Conservation (phyloP, 1,284 basidiomycete genomes). For the Trametes polyzona region DNA sequence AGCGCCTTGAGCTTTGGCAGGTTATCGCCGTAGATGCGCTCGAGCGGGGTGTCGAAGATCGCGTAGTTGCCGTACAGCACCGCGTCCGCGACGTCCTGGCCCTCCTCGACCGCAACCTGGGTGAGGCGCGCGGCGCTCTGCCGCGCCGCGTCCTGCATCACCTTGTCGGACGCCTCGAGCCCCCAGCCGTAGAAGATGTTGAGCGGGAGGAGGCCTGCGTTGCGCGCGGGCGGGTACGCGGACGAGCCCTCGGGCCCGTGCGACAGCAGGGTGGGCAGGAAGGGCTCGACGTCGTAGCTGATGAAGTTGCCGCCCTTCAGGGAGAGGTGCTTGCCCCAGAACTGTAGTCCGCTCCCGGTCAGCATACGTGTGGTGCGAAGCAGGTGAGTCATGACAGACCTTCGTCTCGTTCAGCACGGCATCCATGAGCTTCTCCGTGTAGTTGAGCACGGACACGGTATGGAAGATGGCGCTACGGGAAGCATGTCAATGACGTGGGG, state of each 20-base stretch:
- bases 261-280: constrained; percentile 48
- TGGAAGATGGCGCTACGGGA: constrained; percentile 49
- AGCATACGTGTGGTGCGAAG: not conserved
- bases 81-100: constrained; percentile 45
- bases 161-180: constrained; percentile 37
- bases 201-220: constrained; percentile 44
- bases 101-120: constrained; percentile 43
- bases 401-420: constrained; percentile 53
- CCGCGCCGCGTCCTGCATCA: constrained; percentile 43
- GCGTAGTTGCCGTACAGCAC: constrained; percentile 60
- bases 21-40: constrained; percentile 52
- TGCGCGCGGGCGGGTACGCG: constrained; percentile 53
- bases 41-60: constrained; percentile 47
- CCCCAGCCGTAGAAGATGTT: constrained; percentile 55
- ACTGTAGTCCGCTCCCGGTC: constrained; percentile 21
- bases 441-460: constrained; percentile 48
- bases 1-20: constrained; percentile 42
- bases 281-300: constrained; percentile 61
- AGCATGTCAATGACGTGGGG: not conserved
- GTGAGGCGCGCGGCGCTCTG: constrained; percentile 43
- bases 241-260: constrained; percentile 41
- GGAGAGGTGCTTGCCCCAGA: constrained; percentile 32
- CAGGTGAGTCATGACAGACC: constrained; percentile 38
- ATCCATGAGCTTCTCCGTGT: constrained; percentile 45
- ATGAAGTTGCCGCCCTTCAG: constrained; percentile 32